Percentiles rank a stretch among this genome's conserved stretches.
Conservation (phyloP, 352 stramenopile species). For the Pythium dissotocum region DNA sequence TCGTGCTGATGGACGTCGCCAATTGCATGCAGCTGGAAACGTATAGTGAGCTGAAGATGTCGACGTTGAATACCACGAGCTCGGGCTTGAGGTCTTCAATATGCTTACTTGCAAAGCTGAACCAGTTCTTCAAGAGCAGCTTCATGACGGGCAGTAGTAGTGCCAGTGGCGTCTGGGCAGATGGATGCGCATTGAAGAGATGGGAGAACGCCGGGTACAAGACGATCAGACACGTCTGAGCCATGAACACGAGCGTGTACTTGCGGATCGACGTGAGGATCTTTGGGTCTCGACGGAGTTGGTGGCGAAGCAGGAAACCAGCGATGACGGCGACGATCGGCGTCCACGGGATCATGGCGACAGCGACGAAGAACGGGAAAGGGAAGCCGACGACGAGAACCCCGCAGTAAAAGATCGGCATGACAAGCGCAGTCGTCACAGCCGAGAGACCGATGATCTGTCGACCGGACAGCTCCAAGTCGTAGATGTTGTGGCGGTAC, state of each 20-base stretch:
- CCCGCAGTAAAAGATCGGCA: slow-evolving; percentile 11
- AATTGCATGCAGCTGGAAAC: slow-evolving; percentile 35
- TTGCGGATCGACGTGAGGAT: neutral
- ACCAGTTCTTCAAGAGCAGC: slow-evolving; percentile 32
- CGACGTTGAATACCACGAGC: slow-evolving; percentile 33
- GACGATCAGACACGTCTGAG: slow-evolving; percentile 16
- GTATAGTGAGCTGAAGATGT: slow-evolving; percentile 45
- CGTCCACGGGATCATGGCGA: slow-evolving; percentile 19
- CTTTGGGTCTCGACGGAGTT: neutral
- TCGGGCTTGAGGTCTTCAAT: slow-evolving; percentile 32
- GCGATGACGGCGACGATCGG: neutral
- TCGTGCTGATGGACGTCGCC: slow-evolving; percentile 21
- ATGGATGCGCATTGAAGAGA: slow-evolving; percentile 14
- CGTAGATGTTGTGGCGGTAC: slow-evolving; percentile 12
- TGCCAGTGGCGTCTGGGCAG: slow-evolving; percentile 14
- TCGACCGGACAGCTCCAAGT: slow-evolving; percentile 1
- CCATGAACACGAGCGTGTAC: slow-evolving; percentile 20
- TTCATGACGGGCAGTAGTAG: slow-evolving; percentile 41
- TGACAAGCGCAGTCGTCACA: neutral
- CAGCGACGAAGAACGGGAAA: slow-evolving; percentile 20
- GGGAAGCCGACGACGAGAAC: slow-evolving; percentile 13
- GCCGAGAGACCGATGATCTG: slow-evolving; percentile 10
- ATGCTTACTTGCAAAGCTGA: slow-evolving; percentile 21
- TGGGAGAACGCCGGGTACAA: slow-evolving; percentile 22
- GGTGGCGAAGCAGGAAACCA: slow-evolving; percentile 4